Percentiles rank a stretch among this genome's conserved stretches.
phyloP scores from a whole-genome alignment of 352 stramenopile species.

The Pythium aristosporum region DNA sequence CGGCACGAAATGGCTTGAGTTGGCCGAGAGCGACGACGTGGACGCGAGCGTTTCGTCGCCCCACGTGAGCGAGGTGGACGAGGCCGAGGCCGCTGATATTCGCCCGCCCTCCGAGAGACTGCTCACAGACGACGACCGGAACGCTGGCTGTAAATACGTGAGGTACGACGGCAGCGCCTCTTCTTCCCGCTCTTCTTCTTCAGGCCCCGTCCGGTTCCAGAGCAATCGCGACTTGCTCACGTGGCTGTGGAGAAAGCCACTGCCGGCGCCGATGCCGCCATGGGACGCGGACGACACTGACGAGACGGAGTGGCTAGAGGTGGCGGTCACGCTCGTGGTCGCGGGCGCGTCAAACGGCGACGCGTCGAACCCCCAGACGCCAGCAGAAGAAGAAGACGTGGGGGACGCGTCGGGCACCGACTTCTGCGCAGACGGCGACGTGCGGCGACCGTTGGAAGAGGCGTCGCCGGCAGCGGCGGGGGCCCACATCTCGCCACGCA shows the following conservation, averaged over 20 bases:
- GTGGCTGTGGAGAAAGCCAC: constrained; percentile 14
- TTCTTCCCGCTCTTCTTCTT: constrained; percentile 71
- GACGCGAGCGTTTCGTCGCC: constrained; percentile 10
- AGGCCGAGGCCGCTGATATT: background rate
- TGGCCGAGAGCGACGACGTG: constrained; percentile 7
- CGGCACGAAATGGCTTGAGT: constrained; percentile 10
- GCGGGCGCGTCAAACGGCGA: background rate
- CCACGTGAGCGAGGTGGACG: constrained; percentile 9
- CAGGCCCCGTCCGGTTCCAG: constrained; percentile 63
- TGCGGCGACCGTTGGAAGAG: background rate
- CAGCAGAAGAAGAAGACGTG: background rate
- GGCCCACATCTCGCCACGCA: constrained; percentile 11
- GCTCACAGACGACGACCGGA: constrained; percentile 24
- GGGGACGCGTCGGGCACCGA: background rate
- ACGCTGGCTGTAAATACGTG: constrained; percentile 60
- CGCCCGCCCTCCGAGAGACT: background rate
- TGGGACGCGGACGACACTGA: background rate
- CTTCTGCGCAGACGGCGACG: background rate
- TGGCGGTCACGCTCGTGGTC: background rate
- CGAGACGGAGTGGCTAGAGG: background rate
- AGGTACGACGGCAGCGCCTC: constrained; percentile 71
- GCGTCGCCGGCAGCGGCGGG: background rate
- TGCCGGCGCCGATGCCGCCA: constrained; percentile 7
- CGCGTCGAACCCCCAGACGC: constrained; percentile 8
- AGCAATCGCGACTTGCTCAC: constrained; percentile 32